Conservation (phyloP, 768 basidiomycete genomes). For the Boletus reticulatus region DNA sequence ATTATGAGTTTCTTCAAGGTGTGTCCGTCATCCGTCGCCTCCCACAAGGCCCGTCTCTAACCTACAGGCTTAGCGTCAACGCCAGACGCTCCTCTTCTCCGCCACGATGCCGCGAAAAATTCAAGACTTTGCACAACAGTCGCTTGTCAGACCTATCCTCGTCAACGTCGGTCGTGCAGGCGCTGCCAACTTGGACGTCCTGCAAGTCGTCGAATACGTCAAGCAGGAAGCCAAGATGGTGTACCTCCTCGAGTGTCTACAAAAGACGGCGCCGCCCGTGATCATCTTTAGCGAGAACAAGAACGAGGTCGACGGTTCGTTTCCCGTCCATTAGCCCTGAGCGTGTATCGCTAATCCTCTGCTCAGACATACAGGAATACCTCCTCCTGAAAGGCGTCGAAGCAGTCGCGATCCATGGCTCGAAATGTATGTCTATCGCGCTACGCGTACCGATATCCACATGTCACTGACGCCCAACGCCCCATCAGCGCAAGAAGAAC, state of each 20-base stretch:
- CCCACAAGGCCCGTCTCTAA: background rate
- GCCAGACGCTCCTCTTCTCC: constrained; percentile 95
- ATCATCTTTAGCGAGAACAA: constrained; percentile 99
- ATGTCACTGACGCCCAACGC: background rate
- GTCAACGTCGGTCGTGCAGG: constrained; percentile 99
- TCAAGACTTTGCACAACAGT: constrained; percentile 97
- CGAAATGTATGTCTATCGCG: constrained; percentile 65
- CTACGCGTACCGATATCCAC: background rate
- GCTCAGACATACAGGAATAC: constrained; percentile 96
- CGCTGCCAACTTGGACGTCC: constrained; percentile 94
- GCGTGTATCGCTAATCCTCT: background rate
- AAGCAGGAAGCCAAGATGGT: constrained; percentile 99
- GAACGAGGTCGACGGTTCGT: constrained; percentile 97
- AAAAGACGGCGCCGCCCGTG: constrained; percentile 97
- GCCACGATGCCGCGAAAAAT: constrained; percentile 99
- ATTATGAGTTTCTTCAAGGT: constrained; percentile 99
- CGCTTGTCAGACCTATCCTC: constrained; percentile 89
- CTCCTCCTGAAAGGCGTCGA: constrained; percentile 95
- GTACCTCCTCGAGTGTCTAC: constrained; percentile 93
- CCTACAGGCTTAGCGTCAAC: constrained; percentile 63
- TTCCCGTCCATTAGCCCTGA: background rate
- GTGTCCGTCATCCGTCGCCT: constrained; percentile 14
- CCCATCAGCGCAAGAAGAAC: constrained; percentile 87
- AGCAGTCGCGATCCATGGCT: constrained; percentile 98
- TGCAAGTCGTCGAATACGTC: constrained; percentile 97